A percentile compares a stretch with the other conserved stretches of the same genome.
These are phyloP conservation scores for Penicillium sp. DNA, from an alignment of 2,329 filamentous ascomycete genomes.

Conservation along the genomic window DNA sequence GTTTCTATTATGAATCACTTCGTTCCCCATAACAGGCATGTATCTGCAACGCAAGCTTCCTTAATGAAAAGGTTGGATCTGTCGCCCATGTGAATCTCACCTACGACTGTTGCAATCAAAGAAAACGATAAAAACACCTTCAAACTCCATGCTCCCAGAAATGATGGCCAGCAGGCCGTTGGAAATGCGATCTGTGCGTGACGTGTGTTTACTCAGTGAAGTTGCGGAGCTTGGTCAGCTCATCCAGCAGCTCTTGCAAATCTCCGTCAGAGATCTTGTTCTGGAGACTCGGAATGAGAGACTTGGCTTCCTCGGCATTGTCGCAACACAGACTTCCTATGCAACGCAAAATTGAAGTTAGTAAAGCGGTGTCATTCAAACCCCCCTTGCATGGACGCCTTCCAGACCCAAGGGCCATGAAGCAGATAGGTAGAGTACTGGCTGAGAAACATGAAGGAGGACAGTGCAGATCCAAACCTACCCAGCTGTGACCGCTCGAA, in stretches of 20 bases:
- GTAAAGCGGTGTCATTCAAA: background rate
- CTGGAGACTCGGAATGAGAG: constrained; percentile 80
- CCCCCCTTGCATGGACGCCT: too few species aligned
- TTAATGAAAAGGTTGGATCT: background rate
- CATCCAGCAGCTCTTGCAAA: constrained; percentile 79
- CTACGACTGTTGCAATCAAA: background rate
- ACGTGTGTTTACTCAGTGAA: constrained; percentile 37
- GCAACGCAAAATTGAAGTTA: constrained; percentile 3
- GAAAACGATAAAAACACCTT: constrained; percentile 13
- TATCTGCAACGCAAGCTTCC: background rate
- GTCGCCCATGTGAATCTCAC: background rate
- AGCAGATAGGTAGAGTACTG: background rate
- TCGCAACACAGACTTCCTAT: constrained; percentile 88
- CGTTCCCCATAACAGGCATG: constrained; percentile 6
- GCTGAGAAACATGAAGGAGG: background rate
- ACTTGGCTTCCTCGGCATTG: constrained; percentile 91
- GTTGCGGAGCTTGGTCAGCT: constrained; percentile 75
- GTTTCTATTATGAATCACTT: constrained; percentile 9
- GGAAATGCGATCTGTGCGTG: background rate
- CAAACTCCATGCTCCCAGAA: constrained; percentile 29
- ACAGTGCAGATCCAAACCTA: constrained; percentile 42
- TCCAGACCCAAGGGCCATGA: background rate
- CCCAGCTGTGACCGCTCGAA: constrained; percentile 93
- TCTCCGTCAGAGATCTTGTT: constrained; percentile 90
- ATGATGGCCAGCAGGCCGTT: constrained; percentile 2